Conservation (phyloP, 495 filamentous ascomycete genomes). For the Aspergillus kassunensis region DNA sequence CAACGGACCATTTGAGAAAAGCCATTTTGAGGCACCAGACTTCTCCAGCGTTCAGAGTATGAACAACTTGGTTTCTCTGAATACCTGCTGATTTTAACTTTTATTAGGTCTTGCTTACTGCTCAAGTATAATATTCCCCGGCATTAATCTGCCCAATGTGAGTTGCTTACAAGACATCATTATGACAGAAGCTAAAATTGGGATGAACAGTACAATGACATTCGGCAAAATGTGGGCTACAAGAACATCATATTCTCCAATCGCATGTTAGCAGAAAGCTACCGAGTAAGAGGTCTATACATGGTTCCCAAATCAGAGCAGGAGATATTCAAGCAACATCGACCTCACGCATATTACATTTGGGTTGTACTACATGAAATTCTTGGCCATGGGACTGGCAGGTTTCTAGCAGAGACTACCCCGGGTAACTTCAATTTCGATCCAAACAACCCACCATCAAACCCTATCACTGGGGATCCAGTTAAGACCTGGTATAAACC, state of each 20-base stretch:
- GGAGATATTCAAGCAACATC: constrained; percentile 31
- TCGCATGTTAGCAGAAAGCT: constrained; percentile 37
- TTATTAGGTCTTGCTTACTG: constrained; percentile 39
- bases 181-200: not conserved
- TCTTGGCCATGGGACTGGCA: constrained; percentile 42
- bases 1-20: constrained; percentile 43
- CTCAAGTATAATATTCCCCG: constrained; percentile 38
- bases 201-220: constrained; percentile 40
- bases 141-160: constrained; percentile 39
- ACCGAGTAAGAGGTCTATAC: constrained; percentile 21
- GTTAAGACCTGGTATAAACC: constrained; percentile 43
- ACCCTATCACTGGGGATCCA: constrained; percentile 37
- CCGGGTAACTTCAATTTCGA: constrained; percentile 47
- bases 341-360: constrained; percentile 23
- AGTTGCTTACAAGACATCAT: constrained; percentile 1
- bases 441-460: constrained; percentile 34
- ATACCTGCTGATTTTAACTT: not conserved
- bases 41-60: constrained; percentile 41
- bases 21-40: constrained; percentile 36
- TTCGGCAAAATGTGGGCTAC: constrained; percentile 41
- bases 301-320: constrained; percentile 37
- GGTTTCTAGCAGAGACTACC: constrained; percentile 18
- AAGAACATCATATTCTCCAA: constrained; percentile 49
- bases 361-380: constrained; percentile 44
- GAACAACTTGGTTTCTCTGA: not conserved